Percentiles rank a stretch among this genome's conserved stretches.
Conservation (phyloP, 805 yeast genomes). For the Monosporozyma solicola region DNA sequence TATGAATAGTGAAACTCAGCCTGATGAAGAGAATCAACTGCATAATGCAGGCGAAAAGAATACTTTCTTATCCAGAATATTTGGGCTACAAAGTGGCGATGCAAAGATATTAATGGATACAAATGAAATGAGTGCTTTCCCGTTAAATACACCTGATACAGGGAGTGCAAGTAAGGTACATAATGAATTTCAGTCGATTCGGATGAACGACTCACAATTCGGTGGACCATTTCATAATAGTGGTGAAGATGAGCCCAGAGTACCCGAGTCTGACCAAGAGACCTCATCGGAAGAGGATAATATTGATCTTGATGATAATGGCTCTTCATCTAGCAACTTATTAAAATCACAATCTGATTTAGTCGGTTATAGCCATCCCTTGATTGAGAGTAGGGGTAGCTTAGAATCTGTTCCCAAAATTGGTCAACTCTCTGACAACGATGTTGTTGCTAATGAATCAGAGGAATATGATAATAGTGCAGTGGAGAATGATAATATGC, state of each 20-base stretch:
- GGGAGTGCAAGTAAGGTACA: neutral
- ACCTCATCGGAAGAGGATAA: constrained; percentile 23
- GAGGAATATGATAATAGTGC: constrained; percentile 12
- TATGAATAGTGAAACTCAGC: neutral
- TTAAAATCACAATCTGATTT: neutral
- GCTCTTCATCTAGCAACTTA: neutral
- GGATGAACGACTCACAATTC: neutral
- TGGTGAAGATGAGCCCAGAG: constrained; percentile 15
- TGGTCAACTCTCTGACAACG: constrained; percentile 36
- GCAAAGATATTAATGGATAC: constrained; percentile 20
- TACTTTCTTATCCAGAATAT: constrained; percentile 28
- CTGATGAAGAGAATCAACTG: neutral
- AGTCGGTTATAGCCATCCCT: neutral
- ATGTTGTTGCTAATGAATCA: constrained; percentile 15
- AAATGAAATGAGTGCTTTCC: constrained; percentile 23
- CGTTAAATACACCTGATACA: constrained; percentile 1
- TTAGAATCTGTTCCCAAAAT: constrained; percentile 19
- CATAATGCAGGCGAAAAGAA: constrained; percentile 10
- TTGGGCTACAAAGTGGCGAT: constrained; percentile 26
- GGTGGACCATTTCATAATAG: neutral
- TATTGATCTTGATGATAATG: constrained; percentile 4
- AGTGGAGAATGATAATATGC: constrained; percentile 15
- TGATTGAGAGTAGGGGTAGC: neutral
- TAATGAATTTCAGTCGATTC: neutral
- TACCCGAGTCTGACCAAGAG: constrained; percentile 30